Evolutionary conservation across 495 filamentous ascomycete genomes (phyloP), one percentile per base, ranked within the genome.

Genomic region (Pseudevernia furfuracea): DNA sequence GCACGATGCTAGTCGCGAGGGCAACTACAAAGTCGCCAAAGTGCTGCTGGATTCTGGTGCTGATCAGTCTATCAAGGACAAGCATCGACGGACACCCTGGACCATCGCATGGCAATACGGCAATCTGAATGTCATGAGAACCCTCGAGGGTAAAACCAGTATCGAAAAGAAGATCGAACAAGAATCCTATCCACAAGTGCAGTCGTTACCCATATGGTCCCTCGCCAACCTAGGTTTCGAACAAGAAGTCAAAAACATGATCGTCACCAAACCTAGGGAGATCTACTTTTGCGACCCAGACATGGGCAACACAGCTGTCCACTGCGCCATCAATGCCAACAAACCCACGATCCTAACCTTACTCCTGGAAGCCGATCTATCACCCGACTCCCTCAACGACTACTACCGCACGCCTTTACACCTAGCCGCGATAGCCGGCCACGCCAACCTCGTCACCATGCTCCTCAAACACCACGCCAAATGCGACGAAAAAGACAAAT

Each of bases 31-130:
- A 4, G 41, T 68, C 4, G 68, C 66, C 3, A 25, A 61, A 39
- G 28, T 65, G 6, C 64, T 72, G 4, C 15, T 70, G 10, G 43
- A 62, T 17, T 43, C 41, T 2, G 37, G 46, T 15, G 68, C 65
- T 11, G 44, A 62, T 37, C 15, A 44, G 12, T 32, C 38, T 1
- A 58, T 62, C 7, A 8, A 59, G 37, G 67, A 67, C 44, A 28
- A 11, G 32, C 14, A 39, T 8, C 53, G 62, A 10, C 44, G 68
- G 25, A 67, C 37, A 25, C 66, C 68, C 2, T 59, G 64, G 49
- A 64, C 59, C 9, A 44, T 67, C 17, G 70, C 70, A 17, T 67
- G 68, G 53, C 57, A 62, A 10, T 62, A 70, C 53, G 70, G 68
- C 11, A 61, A 69, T 28, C 2, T 55, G 28, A 63, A 62, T 14